Evolutionary conservation across 2,329 filamentous ascomycete genomes (phyloP).

Genomic region (Nannizzia gypsea): DNA sequence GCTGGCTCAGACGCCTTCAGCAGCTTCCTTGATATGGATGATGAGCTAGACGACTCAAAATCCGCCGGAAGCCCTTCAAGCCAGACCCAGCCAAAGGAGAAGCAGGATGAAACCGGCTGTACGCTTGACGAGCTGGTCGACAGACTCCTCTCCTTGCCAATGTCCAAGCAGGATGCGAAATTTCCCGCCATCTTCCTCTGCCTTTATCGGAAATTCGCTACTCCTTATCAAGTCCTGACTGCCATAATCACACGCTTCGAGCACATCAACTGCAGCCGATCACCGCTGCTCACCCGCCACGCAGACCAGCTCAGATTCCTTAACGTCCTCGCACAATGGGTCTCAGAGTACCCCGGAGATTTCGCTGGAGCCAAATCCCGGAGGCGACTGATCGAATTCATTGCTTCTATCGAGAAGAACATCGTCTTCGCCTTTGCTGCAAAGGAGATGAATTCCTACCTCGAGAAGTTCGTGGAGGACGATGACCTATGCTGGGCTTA

Average conservation of each 20-base stretch:
- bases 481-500: constrained; percentile 92
- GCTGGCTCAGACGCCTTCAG: constrained; percentile 32
- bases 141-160: constrained; percentile 67
- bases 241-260: constrained; percentile 53
- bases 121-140: constrained; percentile 63
- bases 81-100: constrained; percentile 23
- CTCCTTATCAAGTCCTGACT: constrained; percentile 64
- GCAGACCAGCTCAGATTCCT: constrained; percentile 73
- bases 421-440: constrained; percentile 76
- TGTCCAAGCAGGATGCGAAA: constrained; percentile 78
- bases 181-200: constrained; percentile 84
- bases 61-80: constrained; percentile 18
- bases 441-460: constrained; percentile 68
- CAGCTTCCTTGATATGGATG: constrained; percentile 34
- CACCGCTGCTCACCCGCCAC: constrained; percentile 63
- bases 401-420: constrained; percentile 59
- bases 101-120: constrained; percentile 27
- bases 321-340: constrained; percentile 77
- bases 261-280: constrained; percentile 61
- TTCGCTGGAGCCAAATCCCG: constrained; percentile 70
- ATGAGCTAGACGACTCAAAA: constrained; percentile 27
- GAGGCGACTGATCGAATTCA: constrained; percentile 61
- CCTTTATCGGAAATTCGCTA: constrained; percentile 84
- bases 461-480: constrained; percentile 68
- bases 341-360: constrained; percentile 79